phyloP scores from a whole-genome alignment of 2,329 filamentous ascomycete species.

The Botrytis medusae region DNA sequence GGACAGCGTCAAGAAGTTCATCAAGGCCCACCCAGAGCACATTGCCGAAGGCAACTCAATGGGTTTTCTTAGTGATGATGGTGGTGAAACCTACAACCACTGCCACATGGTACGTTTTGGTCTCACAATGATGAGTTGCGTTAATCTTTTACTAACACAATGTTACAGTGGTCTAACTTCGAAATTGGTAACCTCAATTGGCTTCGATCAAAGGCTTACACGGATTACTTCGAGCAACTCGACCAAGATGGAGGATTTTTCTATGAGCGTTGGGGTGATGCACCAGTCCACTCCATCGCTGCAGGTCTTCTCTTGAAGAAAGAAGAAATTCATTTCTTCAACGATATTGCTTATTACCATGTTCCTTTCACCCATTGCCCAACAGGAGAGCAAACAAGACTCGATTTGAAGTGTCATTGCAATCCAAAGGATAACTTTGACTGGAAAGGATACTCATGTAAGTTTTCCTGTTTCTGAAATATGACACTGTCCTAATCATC shows the following conservation, averaged over 20 bases:
- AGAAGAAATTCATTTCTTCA: conserved; percentile 96
- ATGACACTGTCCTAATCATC: conserved; percentile 29
- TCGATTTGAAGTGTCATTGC: conserved; percentile 89
- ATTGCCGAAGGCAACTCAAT: conserved; percentile 82
- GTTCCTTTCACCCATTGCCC: conserved; percentile 98
- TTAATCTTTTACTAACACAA: not conserved
- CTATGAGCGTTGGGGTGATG: conserved; percentile 98
- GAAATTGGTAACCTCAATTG: conserved; percentile 93
- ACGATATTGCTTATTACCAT: conserved; percentile 98
- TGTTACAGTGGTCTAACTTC: conserved; percentile 89
- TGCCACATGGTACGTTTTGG: conserved; percentile 82
- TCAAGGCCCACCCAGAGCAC: conserved; percentile 85
- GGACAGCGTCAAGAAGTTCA: conserved; percentile 94
- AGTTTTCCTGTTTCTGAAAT: conserved; percentile 42
- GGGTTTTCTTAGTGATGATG: conserved; percentile 88
- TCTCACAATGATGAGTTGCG: not conserved
- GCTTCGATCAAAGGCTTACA: conserved; percentile 84
- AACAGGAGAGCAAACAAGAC: conserved; percentile 78
- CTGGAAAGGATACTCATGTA: conserved; percentile 98
- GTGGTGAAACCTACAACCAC: conserved; percentile 89
- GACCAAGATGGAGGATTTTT: conserved; percentile 96
- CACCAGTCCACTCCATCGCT: conserved; percentile 96
- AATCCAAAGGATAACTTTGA: conserved; percentile 98
- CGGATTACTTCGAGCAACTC: conserved; percentile 85
- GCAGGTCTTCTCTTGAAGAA: conserved; percentile 84